Evolutionary conservation across 202 grass and related monocot genomes (phyloP).

Genomic region (Eragrostis tef): DNA sequence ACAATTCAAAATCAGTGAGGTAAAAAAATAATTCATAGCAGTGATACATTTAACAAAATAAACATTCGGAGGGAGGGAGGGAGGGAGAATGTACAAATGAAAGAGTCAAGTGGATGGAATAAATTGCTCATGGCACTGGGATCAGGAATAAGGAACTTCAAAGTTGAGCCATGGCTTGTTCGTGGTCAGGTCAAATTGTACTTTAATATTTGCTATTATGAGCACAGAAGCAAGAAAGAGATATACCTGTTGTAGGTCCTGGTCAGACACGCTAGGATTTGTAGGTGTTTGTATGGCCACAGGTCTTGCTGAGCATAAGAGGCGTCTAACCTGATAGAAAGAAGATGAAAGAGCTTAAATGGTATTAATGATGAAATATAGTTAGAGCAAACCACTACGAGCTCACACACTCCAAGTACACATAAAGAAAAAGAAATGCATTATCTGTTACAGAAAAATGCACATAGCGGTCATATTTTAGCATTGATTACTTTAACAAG

Average conservation of each 20-base stretch:
- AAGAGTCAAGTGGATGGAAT: conserved; percentile 22
- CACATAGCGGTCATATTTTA: not conserved
- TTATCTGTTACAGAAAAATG: not conserved
- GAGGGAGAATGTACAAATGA: not conserved
- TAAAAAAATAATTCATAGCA: conserved; percentile 24
- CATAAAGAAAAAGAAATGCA: not conserved
- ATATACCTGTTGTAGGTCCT: conserved; percentile 89
- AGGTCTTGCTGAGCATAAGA: conserved; percentile 88
- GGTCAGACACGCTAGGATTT: conserved; percentile 89
- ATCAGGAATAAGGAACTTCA: conserved; percentile 23
- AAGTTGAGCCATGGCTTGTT: conserved; percentile 24
- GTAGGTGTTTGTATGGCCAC: conserved; percentile 78
- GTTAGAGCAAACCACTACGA: conserved; percentile 23
- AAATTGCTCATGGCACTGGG: conserved; percentile 5
- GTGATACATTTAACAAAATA: conserved; percentile 34
- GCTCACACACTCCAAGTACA: conserved; percentile 20
- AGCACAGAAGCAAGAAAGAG: conserved; percentile 44
- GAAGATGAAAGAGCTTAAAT: conserved; percentile 42
- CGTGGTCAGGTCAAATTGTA: conserved; percentile 16
- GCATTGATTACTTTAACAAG: not conserved
- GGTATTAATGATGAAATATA: not conserved
- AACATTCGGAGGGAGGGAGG: conserved; percentile 26
- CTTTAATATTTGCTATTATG: conserved; percentile 27
- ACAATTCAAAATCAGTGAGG: conserved; percentile 16
- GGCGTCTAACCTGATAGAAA: conserved; percentile 76